Conservation (phyloP, 495 filamentous ascomycete species). For the Neurospora pannonica region DNA sequence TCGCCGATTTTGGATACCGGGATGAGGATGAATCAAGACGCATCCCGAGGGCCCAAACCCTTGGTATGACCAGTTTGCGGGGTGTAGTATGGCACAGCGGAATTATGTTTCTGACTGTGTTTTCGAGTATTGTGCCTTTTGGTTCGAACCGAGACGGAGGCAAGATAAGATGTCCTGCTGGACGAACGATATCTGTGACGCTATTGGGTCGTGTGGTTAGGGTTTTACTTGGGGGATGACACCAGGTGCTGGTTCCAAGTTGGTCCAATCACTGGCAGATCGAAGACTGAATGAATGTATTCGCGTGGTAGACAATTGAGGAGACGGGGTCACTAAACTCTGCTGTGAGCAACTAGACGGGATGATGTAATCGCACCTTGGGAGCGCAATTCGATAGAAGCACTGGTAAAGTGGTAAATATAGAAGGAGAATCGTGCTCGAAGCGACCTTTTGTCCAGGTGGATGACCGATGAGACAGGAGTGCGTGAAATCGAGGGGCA, state of each 20-base stretch:
- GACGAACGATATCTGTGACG: background rate
- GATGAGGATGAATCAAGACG: background rate
- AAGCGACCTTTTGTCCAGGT: background rate
- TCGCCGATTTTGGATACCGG: background rate
- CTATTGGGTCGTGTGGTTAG: background rate
- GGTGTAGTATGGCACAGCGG: background rate
- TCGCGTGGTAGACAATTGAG: background rate
- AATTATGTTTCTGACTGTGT: background rate
- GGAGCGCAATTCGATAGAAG: background rate
- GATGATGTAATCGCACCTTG: background rate
- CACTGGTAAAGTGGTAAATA: background rate
- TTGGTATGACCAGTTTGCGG: background rate
- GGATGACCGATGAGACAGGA: background rate
- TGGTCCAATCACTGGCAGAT: background rate
- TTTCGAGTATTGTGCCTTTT: background rate
- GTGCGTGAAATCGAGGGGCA: background rate
- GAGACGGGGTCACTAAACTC: background rate
- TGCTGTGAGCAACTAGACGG: too few relatives aligned
- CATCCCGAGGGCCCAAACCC: background rate
- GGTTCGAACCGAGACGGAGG: background rate
- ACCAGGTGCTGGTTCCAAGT: background rate
- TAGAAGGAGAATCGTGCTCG: background rate
- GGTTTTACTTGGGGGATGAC: background rate
- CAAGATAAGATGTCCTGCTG: background rate
- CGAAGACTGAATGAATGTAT: background rate